Conservation (phyloP, 2,329 filamentous ascomycete genomes). For the Gaeumannomyces sp. region DNA sequence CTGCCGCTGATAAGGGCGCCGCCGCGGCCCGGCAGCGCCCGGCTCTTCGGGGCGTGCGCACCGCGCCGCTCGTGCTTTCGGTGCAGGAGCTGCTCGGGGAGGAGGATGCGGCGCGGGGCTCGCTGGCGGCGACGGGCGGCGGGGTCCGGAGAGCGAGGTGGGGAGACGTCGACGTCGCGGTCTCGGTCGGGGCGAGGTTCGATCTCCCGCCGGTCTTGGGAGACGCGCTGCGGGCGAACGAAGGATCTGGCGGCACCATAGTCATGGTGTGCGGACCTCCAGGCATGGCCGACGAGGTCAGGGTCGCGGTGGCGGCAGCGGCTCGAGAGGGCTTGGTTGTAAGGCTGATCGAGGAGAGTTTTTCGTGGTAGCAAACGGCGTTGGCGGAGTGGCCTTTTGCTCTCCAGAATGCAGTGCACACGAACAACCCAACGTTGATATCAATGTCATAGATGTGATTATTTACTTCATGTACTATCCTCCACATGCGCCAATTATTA, state of each 20-base stretch:
- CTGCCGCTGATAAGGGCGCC: constrained; percentile 25
- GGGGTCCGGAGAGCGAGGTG: constrained; percentile 24
- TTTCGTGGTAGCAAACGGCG: neutral
- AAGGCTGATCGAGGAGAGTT: neutral
- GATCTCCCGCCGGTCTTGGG: constrained; percentile 24
- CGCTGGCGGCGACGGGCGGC: constrained; percentile 16
- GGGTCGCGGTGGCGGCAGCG: constrained; percentile 21
- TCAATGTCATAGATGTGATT: neutral
- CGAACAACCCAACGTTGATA: no score
- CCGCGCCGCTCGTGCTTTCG: neutral
- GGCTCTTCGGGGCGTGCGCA: constrained; percentile 29
- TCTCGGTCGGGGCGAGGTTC: constrained; percentile 25
- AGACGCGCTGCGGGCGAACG: constrained; percentile 21
- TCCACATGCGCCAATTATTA: neutral
- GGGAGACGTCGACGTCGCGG: constrained; percentile 22
- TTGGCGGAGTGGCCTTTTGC: no score
- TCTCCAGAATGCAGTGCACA: no score
- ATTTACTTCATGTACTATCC: neutral
- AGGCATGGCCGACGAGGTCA: constrained; percentile 33
- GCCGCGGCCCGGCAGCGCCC: constrained; percentile 26
- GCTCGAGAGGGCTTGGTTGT: neutral
- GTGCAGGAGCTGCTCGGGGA: neutral
- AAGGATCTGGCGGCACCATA: constrained; percentile 24
- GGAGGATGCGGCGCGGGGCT: neutral
- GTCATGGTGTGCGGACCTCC: constrained; percentile 36